phyloP scores from a whole-genome alignment of 2,329 filamentous ascomycete genomes.

The Penicillium sp. region DNA sequence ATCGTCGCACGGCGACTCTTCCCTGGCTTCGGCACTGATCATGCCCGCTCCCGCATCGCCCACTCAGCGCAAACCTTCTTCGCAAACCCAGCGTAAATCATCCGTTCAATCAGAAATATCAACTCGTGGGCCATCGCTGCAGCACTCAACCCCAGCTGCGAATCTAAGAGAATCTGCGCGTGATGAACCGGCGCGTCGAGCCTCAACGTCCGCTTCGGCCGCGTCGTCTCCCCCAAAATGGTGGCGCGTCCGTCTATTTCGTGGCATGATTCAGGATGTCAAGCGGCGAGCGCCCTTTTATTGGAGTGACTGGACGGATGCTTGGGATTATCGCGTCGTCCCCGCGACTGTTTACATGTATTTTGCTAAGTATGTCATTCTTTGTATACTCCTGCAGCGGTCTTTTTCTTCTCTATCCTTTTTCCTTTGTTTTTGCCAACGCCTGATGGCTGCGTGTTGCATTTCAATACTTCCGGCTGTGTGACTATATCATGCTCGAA shows the following conservation, averaged over 20 bases:
- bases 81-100: slow-evolving; percentile 28
- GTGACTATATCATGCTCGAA: neutral
- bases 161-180: slow-evolving; percentile 6
- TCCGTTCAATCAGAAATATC: slow-evolving; percentile 25
- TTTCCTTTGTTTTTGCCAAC: neutral
- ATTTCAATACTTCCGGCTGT: neutral
- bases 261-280: slow-evolving; percentile 79
- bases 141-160: slow-evolving; percentile 12
- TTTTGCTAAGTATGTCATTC: slow-evolving; percentile 76
- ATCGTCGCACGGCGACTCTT: slow-evolving; percentile 25
- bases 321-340: slow-evolving; percentile 87
- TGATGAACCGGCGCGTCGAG: slow-evolving; percentile 12
- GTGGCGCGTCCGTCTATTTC: slow-evolving; percentile 77
- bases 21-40: slow-evolving; percentile 29
- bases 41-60: slow-evolving; percentile 32
- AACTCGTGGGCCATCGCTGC: slow-evolving; percentile 14
- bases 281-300: slow-evolving; percentile 77
- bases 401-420: neutral
- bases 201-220: slow-evolving; percentile 15
- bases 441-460: neutral
- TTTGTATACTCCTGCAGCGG: neutral
- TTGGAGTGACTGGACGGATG: slow-evolving; percentile 80
- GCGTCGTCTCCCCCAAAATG: slow-evolving; percentile 50
- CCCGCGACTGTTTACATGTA: slow-evolving; percentile 93
- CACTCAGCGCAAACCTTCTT: slow-evolving; percentile 31